phyloP scores from a whole-genome alignment of 1,284 basidiomycete species.

The Puccinia triticina region DNA sequence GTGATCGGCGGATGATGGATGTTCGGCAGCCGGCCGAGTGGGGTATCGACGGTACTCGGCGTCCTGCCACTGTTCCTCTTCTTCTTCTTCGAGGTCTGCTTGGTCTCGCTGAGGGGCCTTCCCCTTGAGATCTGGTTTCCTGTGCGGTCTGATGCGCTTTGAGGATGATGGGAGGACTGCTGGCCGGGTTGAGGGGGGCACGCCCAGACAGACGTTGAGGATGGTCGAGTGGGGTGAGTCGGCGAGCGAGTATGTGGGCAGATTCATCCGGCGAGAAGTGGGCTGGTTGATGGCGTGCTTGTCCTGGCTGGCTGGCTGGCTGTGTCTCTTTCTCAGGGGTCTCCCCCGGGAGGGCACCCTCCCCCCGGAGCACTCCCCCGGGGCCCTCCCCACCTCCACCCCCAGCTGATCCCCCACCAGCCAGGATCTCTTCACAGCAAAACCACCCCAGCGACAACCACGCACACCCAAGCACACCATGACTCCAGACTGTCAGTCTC shows the following conservation, averaged over 20 bases:
- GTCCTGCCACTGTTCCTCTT: constrained; percentile 41
- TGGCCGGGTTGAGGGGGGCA: neutral
- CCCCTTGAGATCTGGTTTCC: constrained; percentile 24
- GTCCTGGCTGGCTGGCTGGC: too few relatives aligned
- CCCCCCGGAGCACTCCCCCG: too few relatives aligned
- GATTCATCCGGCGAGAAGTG: constrained; percentile 25
- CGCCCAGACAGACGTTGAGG: constrained; percentile 44
- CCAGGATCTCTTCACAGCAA: neutral
- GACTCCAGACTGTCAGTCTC: constrained; percentile 40
- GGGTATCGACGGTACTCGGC: constrained; percentile 21
- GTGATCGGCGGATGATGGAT: neutral
- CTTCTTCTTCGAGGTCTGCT: constrained; percentile 6
- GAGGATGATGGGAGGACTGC: neutral
- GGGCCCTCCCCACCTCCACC: too few relatives aligned
- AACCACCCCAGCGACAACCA: neutral
- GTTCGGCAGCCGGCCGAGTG: neutral
- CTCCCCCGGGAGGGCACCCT: too few relatives aligned
- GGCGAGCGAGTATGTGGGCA: constrained; percentile 42
- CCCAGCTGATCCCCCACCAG: too few relatives aligned
- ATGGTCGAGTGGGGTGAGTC: constrained; percentile 40
- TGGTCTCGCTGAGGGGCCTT: constrained; percentile 2
- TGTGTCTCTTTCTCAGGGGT: too few relatives aligned
- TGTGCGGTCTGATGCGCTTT: neutral
- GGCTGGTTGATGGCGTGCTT: too few relatives aligned
- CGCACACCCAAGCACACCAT: neutral